phyloP scores from a whole-genome alignment of 495 filamentous ascomycete species.

The Ramalina intermedia region DNA sequence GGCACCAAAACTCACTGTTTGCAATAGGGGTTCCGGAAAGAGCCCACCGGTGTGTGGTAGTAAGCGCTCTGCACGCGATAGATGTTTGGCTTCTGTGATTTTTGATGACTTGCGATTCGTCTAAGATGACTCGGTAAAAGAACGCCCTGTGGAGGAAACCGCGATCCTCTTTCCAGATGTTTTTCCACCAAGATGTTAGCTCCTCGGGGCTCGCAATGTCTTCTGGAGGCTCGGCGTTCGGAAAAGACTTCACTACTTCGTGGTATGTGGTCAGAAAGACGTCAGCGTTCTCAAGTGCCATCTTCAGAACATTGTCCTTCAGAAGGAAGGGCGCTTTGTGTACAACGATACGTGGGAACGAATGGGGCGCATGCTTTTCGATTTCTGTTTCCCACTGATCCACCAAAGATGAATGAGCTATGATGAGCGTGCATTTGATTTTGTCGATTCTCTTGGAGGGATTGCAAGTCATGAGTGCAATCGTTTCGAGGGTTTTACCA shows the following conservation, averaged over 20 bases:
- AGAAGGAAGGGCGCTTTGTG: no score
- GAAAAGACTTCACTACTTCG: slow-evolving; percentile 36
- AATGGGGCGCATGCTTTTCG: slow-evolving; percentile 18
- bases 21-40: slow-evolving; percentile 46
- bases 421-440: slow-evolving; percentile 34
- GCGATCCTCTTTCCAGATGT: slow-evolving; percentile 18
- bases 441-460: slow-evolving; percentile 13
- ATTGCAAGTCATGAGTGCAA: slow-evolving; percentile 38
- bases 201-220: slow-evolving; percentile 14
- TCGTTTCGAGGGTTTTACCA: slow-evolving; percentile 40
- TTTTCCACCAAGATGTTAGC: slow-evolving; percentile 23
- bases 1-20: slow-evolving; percentile 19
- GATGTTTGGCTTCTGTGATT: slow-evolving; percentile 34
- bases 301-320: no score
- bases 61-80: slow-evolving; percentile 37
- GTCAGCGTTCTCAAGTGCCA: slow-evolving; percentile 10
- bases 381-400: slow-evolving; percentile 32
- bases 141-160: slow-evolving; percentile 33
- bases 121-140: slow-evolving; percentile 41
- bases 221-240: slow-evolving; percentile 20
- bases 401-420: slow-evolving; percentile 28
- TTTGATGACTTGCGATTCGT: slow-evolving; percentile 51
- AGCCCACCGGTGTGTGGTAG: slow-evolving; percentile 40
- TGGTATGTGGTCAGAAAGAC: slow-evolving; percentile 36
- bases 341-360: slow-evolving; percentile 1